Evolutionary conservation across 106 monocot genomes (phyloP), one percentile per base, ranked within the genome.

Genomic region (Acorus gramineus): DNA sequence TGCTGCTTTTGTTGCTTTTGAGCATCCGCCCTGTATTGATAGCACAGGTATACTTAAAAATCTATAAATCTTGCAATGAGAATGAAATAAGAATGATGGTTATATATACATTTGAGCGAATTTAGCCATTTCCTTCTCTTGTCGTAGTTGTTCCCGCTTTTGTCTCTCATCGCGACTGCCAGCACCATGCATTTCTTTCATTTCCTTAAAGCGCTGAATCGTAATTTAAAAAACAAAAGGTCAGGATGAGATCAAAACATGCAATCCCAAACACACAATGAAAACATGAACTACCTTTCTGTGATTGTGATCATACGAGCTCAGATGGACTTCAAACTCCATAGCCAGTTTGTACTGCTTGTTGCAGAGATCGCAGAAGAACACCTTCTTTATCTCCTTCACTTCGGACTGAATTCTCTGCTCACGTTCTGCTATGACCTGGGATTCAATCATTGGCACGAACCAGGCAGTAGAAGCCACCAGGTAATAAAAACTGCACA

Each of bases 281-380:
- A 62, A 14, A 60, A 57, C 2, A 11, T 4, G 5, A 2, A 53
- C 8, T 64, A 98, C 92, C 85, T 98, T 98, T 75, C 88, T 78
- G 65, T 98, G 98, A 60, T 98, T 98, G 71, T 98, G 98, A 73
- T 91, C 98, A 77, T 98, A 98, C 52, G 98, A 98, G 77, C 98
- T 98, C 70, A 98, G 74, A 75, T 98, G 98, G 47, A 63, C 81
- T 80, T 98, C 98, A 62, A 98, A 98, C 76, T 98, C 98, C 50
- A 92, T 78, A 8, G 98, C 98, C 70, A 98, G 66, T 61, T 98
- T 98, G 70, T 98, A 98, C 44, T 98, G 98, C 66, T 98, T 98
- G 85, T 85, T 85, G 81, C 98, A 98, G 64, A 98, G 91, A 65
- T 66, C 66, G 73, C 98, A 98, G 65, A 85, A 98, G 78, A 98